A percentile compares a stretch with the other conserved stretches of the same genome.
phyloP scores from a whole-genome alignment of 805 yeast genomes.

The Gaillardinia entomophila region DNA sequence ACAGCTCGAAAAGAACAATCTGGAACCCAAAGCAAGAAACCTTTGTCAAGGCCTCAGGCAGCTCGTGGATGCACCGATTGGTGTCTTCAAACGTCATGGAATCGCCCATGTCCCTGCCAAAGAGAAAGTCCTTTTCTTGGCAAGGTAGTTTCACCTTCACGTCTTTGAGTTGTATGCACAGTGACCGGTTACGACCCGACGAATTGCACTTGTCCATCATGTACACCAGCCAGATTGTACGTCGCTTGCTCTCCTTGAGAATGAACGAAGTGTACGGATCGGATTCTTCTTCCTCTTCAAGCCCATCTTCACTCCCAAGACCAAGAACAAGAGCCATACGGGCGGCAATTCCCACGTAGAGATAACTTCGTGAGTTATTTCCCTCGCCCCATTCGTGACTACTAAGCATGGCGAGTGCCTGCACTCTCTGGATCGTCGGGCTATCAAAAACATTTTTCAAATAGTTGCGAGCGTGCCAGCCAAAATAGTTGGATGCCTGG shows the following conservation, averaged over 20 bases:
- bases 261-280: constrained; percentile 11
- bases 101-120: constrained; percentile 14
- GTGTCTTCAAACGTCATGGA: constrained; percentile 10
- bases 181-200: constrained; percentile 26
- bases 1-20: constrained; percentile 27
- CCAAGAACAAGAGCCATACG: constrained; percentile 33
- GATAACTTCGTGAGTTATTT: constrained; percentile 28
- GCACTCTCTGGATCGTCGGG: constrained; percentile 32
- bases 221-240: constrained; percentile 36
- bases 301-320: constrained; percentile 12
- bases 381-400: constrained; percentile 39
- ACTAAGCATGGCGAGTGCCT: constrained; percentile 29
- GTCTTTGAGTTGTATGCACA: constrained; percentile 27
- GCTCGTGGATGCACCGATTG: constrained; percentile 4
- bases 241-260: constrained; percentile 22
- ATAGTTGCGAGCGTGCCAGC: constrained; percentile 29
- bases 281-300: not conserved
- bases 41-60: not conserved
- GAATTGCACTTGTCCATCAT: constrained; percentile 39
- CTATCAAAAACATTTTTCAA: constrained; percentile 30
- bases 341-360: constrained; percentile 34
- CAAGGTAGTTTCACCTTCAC: constrained; percentile 26
- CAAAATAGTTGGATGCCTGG: constrained; percentile 30
- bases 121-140: constrained; percentile 22
- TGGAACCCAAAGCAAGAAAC: constrained; percentile 22